A percentile compares a stretch with the other conserved stretches of the same genome.
Evolutionary conservation across 768 basidiomycete species (phyloP).

Genomic region (Leccinum incarnatum): DNA sequence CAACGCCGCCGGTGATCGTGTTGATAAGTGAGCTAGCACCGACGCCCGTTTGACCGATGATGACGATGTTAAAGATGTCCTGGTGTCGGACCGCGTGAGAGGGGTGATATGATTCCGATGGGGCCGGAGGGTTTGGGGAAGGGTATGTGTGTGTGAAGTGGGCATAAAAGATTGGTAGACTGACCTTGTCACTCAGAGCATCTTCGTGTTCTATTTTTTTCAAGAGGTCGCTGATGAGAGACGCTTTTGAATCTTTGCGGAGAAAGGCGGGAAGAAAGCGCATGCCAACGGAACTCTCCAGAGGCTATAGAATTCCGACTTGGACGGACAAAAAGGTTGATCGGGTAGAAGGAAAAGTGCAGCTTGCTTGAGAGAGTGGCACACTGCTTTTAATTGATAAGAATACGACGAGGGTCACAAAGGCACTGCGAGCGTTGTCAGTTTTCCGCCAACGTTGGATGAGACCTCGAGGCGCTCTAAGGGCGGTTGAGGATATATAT

Average conservation of each 20-base stretch:
- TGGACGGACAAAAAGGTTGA: slow-evolving; percentile 4
- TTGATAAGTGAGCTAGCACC: slow-evolving; percentile 44
- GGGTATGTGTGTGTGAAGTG: not conserved
- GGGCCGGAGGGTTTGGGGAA: not conserved
- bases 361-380: not conserved
- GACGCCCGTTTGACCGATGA: slow-evolving; percentile 32
- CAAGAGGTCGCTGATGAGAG: slow-evolving; percentile 23
- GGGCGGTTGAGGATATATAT: slow-evolving; percentile 10
- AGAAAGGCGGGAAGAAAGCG: slow-evolving; percentile 27
- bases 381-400: slow-evolving; percentile 13
- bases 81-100: slow-evolving; percentile 6
- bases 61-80: slow-evolving; percentile 30
- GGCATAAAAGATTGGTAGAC: not conserved
- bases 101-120: not conserved
- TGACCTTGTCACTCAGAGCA: slow-evolving; percentile 22
- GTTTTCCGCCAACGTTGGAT: slow-evolving; percentile 9
- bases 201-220: slow-evolving; percentile 23
- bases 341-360: slow-evolving; percentile 14
- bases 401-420: not conserved
- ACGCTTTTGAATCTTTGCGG: slow-evolving; percentile 27
- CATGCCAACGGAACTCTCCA: slow-evolving; percentile 14
- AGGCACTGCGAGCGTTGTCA: slow-evolving; percentile 14
- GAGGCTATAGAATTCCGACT: not conserved
- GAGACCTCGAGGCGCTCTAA: slow-evolving; percentile 14
- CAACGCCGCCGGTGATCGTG: slow-evolving; percentile 26